Percentiles rank a stretch among this genome's conserved stretches.
Conservation (phyloP, 441 rosid genomes). For the Dalechampia spathulata region DNA sequence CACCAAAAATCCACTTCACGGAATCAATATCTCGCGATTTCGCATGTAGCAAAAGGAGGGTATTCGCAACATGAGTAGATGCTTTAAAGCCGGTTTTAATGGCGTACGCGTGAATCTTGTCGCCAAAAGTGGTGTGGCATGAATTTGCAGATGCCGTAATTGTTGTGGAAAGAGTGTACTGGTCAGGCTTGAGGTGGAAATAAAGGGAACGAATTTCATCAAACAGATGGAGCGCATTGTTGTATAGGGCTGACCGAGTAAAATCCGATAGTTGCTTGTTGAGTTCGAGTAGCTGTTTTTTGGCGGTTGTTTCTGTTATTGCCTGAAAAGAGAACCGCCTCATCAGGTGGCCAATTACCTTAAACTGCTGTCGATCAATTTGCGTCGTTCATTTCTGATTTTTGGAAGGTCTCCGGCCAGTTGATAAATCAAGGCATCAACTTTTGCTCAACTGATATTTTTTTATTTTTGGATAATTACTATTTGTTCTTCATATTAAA, state of each 20-base stretch:
- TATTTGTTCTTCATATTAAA: too few species aligned
- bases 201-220: constrained; percentile 29
- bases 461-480: too few species aligned
- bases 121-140: constrained; percentile 35
- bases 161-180: constrained; percentile 54
- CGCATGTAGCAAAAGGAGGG: constrained; percentile 55
- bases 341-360: constrained; percentile 17
- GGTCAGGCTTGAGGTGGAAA: constrained; percentile 43
- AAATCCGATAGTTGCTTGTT: constrained; percentile 38
- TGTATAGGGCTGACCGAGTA: constrained; percentile 33
- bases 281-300: constrained; percentile 31
- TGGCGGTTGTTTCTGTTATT: constrained; percentile 19
- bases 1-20: constrained; percentile 36
- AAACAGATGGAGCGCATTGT: constrained; percentile 46
- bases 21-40: constrained; percentile 31
- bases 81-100: constrained; percentile 37
- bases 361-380: too few species aligned
- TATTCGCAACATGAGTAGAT: constrained; percentile 46
- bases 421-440: too few species aligned
- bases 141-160: constrained; percentile 52
- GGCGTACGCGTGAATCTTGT: constrained; percentile 50
- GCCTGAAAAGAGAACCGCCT: constrained; percentile 11
- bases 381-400: too few species aligned
- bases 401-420: too few species aligned
- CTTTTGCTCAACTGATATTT: too few species aligned